Base-by-base conservation (phyloP, 306 rosid species). In the Astragalus glycyphyllos region DNA sequence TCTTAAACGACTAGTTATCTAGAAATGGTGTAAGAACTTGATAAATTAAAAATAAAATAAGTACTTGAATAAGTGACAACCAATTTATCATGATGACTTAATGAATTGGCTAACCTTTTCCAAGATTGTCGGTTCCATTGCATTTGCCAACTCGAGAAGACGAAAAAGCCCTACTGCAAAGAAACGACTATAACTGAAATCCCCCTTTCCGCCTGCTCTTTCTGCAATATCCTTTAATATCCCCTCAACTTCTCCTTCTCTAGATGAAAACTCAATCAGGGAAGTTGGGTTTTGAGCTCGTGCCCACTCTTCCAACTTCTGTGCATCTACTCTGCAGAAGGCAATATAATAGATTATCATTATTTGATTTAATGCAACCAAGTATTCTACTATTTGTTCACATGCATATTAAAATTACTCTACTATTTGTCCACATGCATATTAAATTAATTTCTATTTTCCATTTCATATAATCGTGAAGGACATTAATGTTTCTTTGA, bases 91-190 rank as follows among this genome's bases (percentile, higher is more conserved):
- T 47, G 68, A 70, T 54, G n/a, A 59, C 62, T 49, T 20, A 71
- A 61, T 65, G 59, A 65, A 72, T 6, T 68, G 38, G 44, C 54
- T 48, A 67, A 66, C 97, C 97, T 95, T 91, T 82, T 95, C 97
- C 80, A 95, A 81, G 59, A 91, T 76, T 58, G 86, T 71, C 60
- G 99, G 99, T 76, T 95, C 97, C 63, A 88, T 86, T 65, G 92
- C 97, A 85, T 91, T 89, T 69, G 96, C 92, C 92, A 95, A 79
- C 79, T 95, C 99, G 64, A 91, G 92, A 65, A 95, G 85, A 35
- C 99, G 97, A 65, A 95, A 95, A 58, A 95, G 91, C 67, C 97
- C 97, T 58, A 95, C 82, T 46, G 99, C 99, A 78, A 95, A 91
- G 87, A 95, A 95, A 34, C 97, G 96, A 71, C 97, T 95, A 77